These are phyloP conservation scores for Nepenthes gracilis DNA, from an alignment of 148 eudicot genomes.

Conservation along the genomic window DNA sequence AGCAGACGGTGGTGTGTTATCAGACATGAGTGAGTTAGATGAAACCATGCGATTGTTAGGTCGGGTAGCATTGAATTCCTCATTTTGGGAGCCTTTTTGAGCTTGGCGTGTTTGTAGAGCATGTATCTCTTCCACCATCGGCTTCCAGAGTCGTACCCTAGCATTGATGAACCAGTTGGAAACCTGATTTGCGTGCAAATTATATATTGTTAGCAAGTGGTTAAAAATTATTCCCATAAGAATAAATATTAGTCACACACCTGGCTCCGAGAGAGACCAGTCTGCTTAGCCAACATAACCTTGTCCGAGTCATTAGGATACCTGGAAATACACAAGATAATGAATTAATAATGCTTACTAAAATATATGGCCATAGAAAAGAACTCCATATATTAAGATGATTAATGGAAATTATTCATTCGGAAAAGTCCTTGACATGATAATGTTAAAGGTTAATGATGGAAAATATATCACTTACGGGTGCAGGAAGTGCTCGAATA, in stretches of 20 bases:
- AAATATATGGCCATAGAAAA: too few species aligned
- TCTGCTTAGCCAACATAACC: constrained; percentile 63
- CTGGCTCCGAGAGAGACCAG: constrained; percentile 71
- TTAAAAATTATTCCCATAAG: too few species aligned
- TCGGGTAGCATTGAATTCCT: neutral
- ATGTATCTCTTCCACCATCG: constrained; percentile 51
- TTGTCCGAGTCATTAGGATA: constrained; percentile 75
- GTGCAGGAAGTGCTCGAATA: constrained; percentile 76
- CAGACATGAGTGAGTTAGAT: neutral
- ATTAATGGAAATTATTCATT: too few species aligned
- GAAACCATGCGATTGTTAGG: neutral
- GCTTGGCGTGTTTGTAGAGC: constrained; percentile 6
- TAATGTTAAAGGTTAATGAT: too few species aligned
- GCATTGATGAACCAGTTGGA: constrained; percentile 88
- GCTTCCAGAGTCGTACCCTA: constrained; percentile 70
- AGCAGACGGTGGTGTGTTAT: neutral
- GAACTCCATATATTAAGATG: too few species aligned
- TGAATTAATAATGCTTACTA: too few species aligned
- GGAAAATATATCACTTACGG: constrained; percentile 29
- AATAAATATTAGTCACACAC: constrained; percentile 11
- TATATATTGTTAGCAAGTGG: too few species aligned
- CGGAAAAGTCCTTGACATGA: too few species aligned
- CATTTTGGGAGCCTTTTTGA: neutral
- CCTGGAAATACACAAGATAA: constrained; percentile 13
- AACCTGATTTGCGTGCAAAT: constrained; percentile 26